A percentile compares a stretch with the other conserved stretches of the same genome.
Conservation (phyloP, 2,329 filamentous ascomycete genomes). For the Colletotrichum graminicola region DNA sequence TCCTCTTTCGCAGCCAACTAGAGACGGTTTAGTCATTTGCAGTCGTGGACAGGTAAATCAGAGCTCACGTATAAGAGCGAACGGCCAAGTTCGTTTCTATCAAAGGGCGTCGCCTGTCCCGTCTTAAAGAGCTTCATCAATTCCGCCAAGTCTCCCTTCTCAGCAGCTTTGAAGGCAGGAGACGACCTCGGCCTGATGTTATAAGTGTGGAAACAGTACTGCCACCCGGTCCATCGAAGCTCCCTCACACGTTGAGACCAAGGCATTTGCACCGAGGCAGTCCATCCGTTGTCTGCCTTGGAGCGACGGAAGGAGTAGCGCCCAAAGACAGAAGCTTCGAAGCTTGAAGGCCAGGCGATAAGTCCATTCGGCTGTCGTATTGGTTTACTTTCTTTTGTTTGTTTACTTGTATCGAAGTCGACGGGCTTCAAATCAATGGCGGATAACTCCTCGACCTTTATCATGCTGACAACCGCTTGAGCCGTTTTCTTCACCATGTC, state of each 20-base stretch:
- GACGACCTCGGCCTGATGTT: not conserved
- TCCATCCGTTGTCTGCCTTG: not conserved
- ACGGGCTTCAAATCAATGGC: not conserved
- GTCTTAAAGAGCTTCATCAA: not conserved
- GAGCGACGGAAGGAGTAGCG: not conserved
- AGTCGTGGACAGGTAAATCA: not conserved
- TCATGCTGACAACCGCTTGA: not conserved
- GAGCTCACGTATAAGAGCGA: not conserved
- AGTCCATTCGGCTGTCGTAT: not conserved
- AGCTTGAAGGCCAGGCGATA: not conserved
- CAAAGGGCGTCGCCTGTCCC: not conserved
- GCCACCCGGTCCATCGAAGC: not conserved
- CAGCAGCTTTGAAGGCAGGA: not conserved
- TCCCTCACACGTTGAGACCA: not conserved
- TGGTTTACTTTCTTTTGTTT: not conserved
- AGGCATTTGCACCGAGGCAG: not conserved
- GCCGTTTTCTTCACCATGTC: not conserved
- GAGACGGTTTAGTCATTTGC: not conserved
- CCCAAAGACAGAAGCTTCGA: not conserved
- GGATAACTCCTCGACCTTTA: not conserved
- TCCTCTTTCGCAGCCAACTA: not conserved
- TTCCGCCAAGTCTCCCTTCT: not conserved
- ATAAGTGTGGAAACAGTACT: not conserved
- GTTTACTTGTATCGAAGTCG: not conserved
- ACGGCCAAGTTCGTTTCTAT: not conserved